Base-by-base conservation (phyloP, 23 red algal species). In the Pyropia yezoensis region DNA sequence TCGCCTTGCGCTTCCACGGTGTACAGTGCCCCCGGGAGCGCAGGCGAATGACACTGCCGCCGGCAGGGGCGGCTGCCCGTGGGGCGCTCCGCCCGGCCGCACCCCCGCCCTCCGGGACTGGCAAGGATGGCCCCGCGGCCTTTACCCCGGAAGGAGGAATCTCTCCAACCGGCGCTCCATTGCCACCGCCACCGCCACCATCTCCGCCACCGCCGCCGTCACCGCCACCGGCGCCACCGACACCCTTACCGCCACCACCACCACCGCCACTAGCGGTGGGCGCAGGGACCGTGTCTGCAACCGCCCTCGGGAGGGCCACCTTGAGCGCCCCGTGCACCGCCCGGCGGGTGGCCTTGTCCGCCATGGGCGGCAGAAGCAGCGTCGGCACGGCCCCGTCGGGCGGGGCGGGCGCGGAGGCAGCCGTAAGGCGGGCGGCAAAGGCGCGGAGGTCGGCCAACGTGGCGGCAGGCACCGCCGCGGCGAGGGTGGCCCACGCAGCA, bases 1-100 rank as follows among this genome's bases (percentile, higher is more conserved):
- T 61, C 14, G 66, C 71, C 23, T 66, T 67, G 26, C 82, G 71
- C 52, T 87, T 87, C 62, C 67, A 73, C 21, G 78, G 66, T 25
- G 18, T 63, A 15, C 33, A 65, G 18, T 25, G 15, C 33, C 45
- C 27, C 1, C 57, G 49, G 7, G 14, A 63, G 27, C 70, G 82
- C 7, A 87, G 33, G 27, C 72, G 82, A 62, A 87, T 29, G 12
- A 47, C 39, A 13, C 39, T 47, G 11, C 6, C 39, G 39, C 6
- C 39, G 39, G 39, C 39, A 47, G 39, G 11, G 39, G 39, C 39
- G 39, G 39, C 39, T 8, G 6, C 39, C 11, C 7, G 39, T 13
- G 39, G 39, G 39, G 39, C 39, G 4, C 39, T 47, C 39, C 39
- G 0, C 39, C 1, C 39, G 7, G 39, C 39, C 39, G 4, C 12